phyloP scores from a whole-genome alignment of 1,284 basidiomycete genomes.

The Garcileccinum viscosum region DNA sequence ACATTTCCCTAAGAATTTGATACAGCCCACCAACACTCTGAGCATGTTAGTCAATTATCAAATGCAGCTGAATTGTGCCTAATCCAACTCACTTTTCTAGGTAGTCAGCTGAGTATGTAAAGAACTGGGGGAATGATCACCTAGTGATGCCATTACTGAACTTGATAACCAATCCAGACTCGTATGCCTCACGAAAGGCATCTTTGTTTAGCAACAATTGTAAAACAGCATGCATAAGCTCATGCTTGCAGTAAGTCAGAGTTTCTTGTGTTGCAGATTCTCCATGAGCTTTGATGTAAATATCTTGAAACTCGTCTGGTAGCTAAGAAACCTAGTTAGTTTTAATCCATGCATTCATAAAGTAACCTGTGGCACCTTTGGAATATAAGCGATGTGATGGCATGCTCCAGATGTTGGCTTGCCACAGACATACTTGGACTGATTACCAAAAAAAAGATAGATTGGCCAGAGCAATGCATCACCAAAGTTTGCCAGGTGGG shows the following conservation, averaged over 20 bases:
- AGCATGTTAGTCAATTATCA: too few species aligned
- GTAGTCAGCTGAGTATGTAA: slow-evolving; percentile 39
- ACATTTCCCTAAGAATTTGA: slow-evolving; percentile 3
- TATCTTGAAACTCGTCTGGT: slow-evolving; percentile 31
- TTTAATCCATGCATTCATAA: too few species aligned
- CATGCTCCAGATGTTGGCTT: slow-evolving; percentile 26
- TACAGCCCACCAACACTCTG: too few species aligned
- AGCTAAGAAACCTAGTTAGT: slow-evolving; percentile 20
- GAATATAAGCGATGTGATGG: slow-evolving; percentile 41
- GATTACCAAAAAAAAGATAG: slow-evolving; percentile 37
- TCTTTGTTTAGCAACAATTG: background rate
- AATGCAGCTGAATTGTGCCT: too few species aligned
- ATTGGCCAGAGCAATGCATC: slow-evolving; percentile 36
- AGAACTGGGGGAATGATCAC: slow-evolving; percentile 27
- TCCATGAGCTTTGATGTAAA: slow-evolving; percentile 4
- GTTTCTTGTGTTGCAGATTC: background rate
- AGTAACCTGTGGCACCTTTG: slow-evolving; percentile 20
- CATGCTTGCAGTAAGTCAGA: slow-evolving; percentile 24
- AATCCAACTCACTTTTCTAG: slow-evolving; percentile 42
- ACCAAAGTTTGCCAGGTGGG: slow-evolving; percentile 37
- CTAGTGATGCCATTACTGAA: slow-evolving; percentile 28
- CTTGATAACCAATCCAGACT: slow-evolving; percentile 32
- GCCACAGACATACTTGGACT: slow-evolving; percentile 8
- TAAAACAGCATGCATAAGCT: slow-evolving; percentile 27
- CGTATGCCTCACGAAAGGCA: slow-evolving; percentile 20